Evolutionary conservation across 2,329 filamentous ascomycete genomes (phyloP), one percentile per base, ranked within the genome.

Genomic region (Colletotrichum liaoningense): DNA sequence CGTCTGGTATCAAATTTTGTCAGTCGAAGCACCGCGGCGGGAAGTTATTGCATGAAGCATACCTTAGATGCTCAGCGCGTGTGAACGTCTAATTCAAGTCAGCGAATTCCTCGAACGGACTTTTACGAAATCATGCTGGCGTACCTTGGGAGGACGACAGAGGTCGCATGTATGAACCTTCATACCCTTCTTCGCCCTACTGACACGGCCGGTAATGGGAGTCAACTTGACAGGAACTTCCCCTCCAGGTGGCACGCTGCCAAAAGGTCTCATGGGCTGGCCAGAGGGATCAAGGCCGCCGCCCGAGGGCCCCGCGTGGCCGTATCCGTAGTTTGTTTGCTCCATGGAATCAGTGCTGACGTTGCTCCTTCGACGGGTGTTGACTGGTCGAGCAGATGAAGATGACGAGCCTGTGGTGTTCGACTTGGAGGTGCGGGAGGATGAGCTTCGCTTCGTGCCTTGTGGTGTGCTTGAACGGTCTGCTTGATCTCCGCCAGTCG

Each of bases 31-130:
- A 52, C 12, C 24, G 35, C 46, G 19, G 52, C 26, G 54, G 14
- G 28, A 58, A 67, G 8, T 35, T 16, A 14, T 42, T 19, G 16
- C 19, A 19, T 9, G 8, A 42, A 33, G 24, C 79, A 80, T 76
- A 91, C 89, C 89, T 88, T 55, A 92, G 81, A 80, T 92, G 90
- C 77, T 92, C 90, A 35, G 90, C 90, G 77, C 90, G 84, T 14
- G 89, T 91, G 74, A 92, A 92, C 2, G 88, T 91, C 90, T 91
- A 71, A 60, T 54, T 52, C 49, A 60, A 24, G 56, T 63, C 55
- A 67, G 26, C 46, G 28, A 57, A 49, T 55, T 49, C 24, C 35
- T 46, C 9, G 19, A 49, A n/a, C 42, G 19, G 42, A 52, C 33
- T 33, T 24, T 8, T n/a, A 24, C 30, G 38, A 30, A 71, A 64